Evolutionary conservation across 225 moss, liverwort and hornwort genomes (phyloP), one percentile per base, ranked within the genome.

Genomic region (Sphagnum tenellum): DNA sequence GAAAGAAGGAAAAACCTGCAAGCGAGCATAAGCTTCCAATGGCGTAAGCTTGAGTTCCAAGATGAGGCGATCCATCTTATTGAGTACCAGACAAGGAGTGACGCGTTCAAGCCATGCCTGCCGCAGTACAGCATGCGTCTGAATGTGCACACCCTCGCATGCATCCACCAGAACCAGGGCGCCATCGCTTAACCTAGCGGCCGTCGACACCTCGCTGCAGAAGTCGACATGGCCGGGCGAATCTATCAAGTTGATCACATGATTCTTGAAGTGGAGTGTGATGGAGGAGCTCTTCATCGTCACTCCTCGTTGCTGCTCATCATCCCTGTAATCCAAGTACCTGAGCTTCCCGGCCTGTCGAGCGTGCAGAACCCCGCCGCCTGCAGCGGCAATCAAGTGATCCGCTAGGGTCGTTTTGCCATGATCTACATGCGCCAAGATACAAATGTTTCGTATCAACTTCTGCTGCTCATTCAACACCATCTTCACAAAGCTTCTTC

Each of bases 251-350:
- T 98, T 98, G 47, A 98, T 89, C 67, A 86, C 74, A 61, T 93
- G 75, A 3, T 68, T 58, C 59, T 82, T 82, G 60, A 75, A 93
- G 29, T 64, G 64, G 46, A 98, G 77, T 2, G 86, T 73, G 65
- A 98, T 98, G 64, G 90, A 87, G 55, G 96, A 90, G 70, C 93
- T 93, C 85, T 98, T 98, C 96, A 98, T 98, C 2, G 96, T 98
- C 52, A 98, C 92, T 4, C 93, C 96, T 12, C 96, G 90, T 64
- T 90, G 80, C 65, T 98, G 96, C 77, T 98, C 96, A 51, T 98
- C 96, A 60, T 93, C 93, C 61, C 96, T 63, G 60, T 81, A 93
- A 13, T 98, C 96, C 85, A 98, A 76, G 68, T 89, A 98, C 3
- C 92, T 82, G 64, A 98, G 80, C 87, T 98, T 98, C 45, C 96